Evolutionary conservation across 306 rosid species (phyloP).

Genomic region (Mimosa bimucronata): DNA sequence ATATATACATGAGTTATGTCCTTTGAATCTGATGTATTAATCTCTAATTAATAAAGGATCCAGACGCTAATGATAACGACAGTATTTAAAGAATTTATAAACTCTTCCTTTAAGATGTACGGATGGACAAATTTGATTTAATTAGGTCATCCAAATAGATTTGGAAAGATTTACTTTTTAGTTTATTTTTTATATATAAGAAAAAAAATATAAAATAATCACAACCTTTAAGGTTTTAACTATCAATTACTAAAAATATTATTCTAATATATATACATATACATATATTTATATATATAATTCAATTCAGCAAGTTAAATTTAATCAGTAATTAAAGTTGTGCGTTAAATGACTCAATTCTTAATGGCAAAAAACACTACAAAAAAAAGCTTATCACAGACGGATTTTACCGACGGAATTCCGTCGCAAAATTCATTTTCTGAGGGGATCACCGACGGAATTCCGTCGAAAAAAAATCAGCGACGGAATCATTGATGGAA

Average conservation of each 20-base stretch:
- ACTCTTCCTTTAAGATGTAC: neutral
- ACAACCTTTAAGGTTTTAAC: neutral
- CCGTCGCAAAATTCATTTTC: too few species aligned
- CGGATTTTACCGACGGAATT: too few species aligned
- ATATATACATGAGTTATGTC: neutral
- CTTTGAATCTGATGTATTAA: neutral
- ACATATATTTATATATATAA: too few species aligned
- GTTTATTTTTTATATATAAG: neutral
- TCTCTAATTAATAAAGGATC: neutral
- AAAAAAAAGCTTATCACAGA: too few species aligned
- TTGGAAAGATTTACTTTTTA: neutral
- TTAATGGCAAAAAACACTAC: too few species aligned
- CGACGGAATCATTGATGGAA: too few species aligned
- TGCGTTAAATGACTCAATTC: neutral
- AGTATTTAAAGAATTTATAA: too few species aligned
- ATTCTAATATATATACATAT: neutral
- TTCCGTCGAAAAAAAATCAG: too few species aligned
- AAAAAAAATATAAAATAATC: neutral
- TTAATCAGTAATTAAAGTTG: neutral
- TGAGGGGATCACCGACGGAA: too few species aligned
- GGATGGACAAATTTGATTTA: neutral
- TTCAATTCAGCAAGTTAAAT: neutral
- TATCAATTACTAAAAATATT: neutral
- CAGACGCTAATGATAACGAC: neutral
- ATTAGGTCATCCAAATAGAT: neutral